Percentiles rank a stretch among this genome's conserved stretches.
Evolutionary conservation across 164 flowering plant species (phyloP).

Genomic region (Hamamelis virginiana): DNA sequence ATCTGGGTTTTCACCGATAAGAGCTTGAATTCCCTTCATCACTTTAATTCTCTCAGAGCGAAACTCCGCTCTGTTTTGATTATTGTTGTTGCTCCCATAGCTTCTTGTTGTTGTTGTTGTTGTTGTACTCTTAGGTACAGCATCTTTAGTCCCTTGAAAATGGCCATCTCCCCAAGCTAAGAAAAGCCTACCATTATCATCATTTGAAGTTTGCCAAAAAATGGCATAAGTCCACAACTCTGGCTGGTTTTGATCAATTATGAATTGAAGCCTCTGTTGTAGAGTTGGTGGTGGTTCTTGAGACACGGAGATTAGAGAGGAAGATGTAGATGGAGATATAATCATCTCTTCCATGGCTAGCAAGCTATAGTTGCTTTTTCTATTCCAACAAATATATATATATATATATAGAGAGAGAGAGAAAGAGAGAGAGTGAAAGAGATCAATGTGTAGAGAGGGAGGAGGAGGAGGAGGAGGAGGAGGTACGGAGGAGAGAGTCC

Average conservation of each 20-base stretch:
- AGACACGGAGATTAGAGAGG: background rate
- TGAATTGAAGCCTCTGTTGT: constrained; percentile 51
- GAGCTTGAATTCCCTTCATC: constrained; percentile 31
- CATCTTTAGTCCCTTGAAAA: constrained; percentile 41
- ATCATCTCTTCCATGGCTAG: no score
- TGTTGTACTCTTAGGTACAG: background rate
- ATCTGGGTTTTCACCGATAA: constrained; percentile 16
- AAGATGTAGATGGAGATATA: no score
- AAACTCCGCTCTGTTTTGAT: background rate
- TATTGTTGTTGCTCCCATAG: background rate
- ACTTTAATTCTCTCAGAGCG: constrained; percentile 24
- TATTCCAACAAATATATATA: no score
- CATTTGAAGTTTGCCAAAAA: constrained; percentile 58
- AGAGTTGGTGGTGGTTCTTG: constrained; percentile 27
- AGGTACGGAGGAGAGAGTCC: no score
- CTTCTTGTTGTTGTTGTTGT: background rate
- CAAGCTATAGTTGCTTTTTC: no score
- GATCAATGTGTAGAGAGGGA: no score
- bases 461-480: no score
- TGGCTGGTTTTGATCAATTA: constrained; percentile 43
- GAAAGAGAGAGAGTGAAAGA: no score
- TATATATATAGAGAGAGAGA: no score
- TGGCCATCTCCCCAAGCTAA: constrained; percentile 78
- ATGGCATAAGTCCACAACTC: constrained; percentile 78
- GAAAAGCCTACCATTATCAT: constrained; percentile 25